A percentile compares a stretch with the other conserved stretches of the same genome.
Conservation (phyloP, 2,329 filamentous ascomycete genomes). For the Pseudofabraea citricarpa region DNA sequence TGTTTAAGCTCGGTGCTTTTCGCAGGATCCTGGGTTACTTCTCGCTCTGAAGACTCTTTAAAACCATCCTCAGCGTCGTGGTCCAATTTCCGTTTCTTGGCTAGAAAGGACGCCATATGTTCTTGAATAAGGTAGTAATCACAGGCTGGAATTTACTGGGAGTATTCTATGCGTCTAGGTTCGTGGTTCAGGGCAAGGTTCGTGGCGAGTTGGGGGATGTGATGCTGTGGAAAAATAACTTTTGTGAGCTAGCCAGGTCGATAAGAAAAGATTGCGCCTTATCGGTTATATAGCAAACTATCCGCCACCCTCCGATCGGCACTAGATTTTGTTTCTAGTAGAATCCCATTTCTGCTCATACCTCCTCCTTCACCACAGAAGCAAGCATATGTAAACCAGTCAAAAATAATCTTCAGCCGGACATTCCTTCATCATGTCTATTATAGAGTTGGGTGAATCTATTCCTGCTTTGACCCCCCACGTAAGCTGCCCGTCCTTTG, state of each 20-base stretch:
- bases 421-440: slow-evolving; percentile 20
- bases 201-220: too few species aligned
- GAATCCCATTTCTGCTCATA: too few species aligned
- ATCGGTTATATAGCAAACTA: too few species aligned
- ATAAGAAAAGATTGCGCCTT: too few species aligned
- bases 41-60: slow-evolving; percentile 5
- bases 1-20: slow-evolving; percentile 16
- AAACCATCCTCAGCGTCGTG: slow-evolving; percentile 10
- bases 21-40: slow-evolving; percentile 6
- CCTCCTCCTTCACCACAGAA: background rate
- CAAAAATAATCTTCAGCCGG: background rate
- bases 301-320: too few species aligned
- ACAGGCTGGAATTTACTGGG: background rate
- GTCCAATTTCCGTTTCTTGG: slow-evolving; percentile 30
- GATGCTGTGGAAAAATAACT: too few species aligned
- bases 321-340: too few species aligned
- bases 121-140: too few species aligned
- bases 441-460: slow-evolving; percentile 28
- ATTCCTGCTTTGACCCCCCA: slow-evolving; percentile 29
- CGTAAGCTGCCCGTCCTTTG: slow-evolving; percentile 19
- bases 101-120: slow-evolving; percentile 20
- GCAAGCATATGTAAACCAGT: background rate
- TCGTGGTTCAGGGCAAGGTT: too few species aligned
- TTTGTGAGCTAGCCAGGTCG: too few species aligned
- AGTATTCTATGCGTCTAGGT: background rate